Evolutionary conservation across 2,329 filamentous ascomycete species (phyloP), one percentile per base, ranked within the genome.

Genomic region (Fusarium agapanthi): DNA sequence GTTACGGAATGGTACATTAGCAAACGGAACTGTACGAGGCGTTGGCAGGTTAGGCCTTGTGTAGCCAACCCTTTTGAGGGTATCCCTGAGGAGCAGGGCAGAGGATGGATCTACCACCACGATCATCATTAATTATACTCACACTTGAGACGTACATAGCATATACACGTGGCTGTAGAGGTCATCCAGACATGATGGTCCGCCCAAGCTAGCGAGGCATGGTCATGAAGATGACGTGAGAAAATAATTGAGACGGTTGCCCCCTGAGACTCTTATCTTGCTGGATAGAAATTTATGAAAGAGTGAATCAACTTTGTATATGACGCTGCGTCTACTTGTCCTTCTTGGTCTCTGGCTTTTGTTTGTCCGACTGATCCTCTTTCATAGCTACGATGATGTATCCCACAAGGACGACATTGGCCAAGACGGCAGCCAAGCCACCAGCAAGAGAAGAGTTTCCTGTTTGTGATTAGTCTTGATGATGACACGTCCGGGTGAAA

Each of bases 371-470:
- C 72, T 83, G 82, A 24, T 98, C 96, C 81, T 99, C 96, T 69
- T 88, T 91, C 88, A 97, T 95, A 8, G 96, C 96, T 26, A 97
- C 94, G 63, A 98, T 84, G 47, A 98, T 90, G 82, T 98, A 99
- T n/a, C 88, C 90, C 64, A 98, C 88, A 56, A 99, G 85, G 7
- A 99, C 94, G 4, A 97, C 88, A 77, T 99, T 99, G 18, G 96
- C 96, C 81, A 97, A 90, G 56, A 98, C 84, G 26, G 96, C 96
- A 4, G 96, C 96, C 38, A 93, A 85, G 2, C 90, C 95, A 20
- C 95, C 96, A 7, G 95, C 94, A 76, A 91, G 95, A 4, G 95
- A 97, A 20, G 94, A 89, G 82, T 97, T 97, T 75, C 95, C 95
- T 97, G 53, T 28, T 37, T 28, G 63, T 53, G 43, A 61, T 73